Base-by-base conservation (phyloP, 306 rosid species). In the Pyrus communis region DNA sequence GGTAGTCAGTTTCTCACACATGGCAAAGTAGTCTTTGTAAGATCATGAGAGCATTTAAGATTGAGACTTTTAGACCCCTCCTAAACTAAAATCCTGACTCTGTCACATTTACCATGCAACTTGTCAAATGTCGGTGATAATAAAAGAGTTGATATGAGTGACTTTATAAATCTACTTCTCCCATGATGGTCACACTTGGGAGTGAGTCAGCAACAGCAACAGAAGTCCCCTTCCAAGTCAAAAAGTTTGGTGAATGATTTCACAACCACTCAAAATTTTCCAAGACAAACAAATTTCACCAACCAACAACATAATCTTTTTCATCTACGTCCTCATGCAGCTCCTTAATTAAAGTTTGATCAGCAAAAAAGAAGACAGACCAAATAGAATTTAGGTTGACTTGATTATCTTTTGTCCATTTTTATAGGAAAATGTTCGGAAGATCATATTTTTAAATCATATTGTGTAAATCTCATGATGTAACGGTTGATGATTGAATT, bases 201-300 rank as follows among this genome's bases (percentile, higher is more conserved):
- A 77, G 59, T 85, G 96, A 88, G 90, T 88, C 93, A 86, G 89
- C 87, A 30, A 68, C 87, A 85, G 58, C 70, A 55, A 67, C 67
- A 74, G 69, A 72, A 42, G 3, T 10, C 12, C 55, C 55, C 55
- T 15, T 15, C 58, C 28, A 19, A 19, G 19, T 40, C 40, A 23
- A 65, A 31, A 22, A 54, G 69, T 82, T 77, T 65, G 82, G 83
- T 72, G 70, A 30, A 77, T 79, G 46, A 82, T 57, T 57, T 78
- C 82, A 76, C 77, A 79, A 70, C 83, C 82, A 82, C 82, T 5
- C 22, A 64, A 18, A 19, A 59, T 12, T 71, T 30, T 31, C 21
- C 31, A 68, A 68, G 77, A 64, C 10, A 66, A 66, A 66, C 78
- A 68, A 70, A 67, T 68, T 81, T 40, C 80, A 79, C 77, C 87